Percentiles rank a stretch among this genome's conserved stretches.
Evolutionary conservation across 2,329 filamentous ascomycete species (phyloP).

Genomic region (Plectosphaerella plurivora): DNA sequence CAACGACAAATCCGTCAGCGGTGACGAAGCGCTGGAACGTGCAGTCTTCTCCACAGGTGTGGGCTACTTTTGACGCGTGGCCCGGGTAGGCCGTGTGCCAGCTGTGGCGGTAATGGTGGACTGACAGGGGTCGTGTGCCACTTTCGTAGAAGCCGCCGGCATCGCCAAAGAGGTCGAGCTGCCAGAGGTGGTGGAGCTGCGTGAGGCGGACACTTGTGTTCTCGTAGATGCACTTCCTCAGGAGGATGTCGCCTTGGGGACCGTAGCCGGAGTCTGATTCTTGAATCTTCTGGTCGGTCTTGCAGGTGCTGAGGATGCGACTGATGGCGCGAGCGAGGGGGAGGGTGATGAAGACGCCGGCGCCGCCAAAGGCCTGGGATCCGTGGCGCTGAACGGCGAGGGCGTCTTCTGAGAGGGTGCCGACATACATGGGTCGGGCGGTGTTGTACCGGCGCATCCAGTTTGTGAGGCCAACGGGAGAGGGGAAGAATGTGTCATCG

Average conservation of each 20-base stretch:
- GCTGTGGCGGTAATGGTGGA: conserved; percentile 61
- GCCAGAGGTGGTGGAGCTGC: conserved; percentile 52
- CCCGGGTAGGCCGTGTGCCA: conserved; percentile 52
- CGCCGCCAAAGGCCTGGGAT: conserved; percentile 60
- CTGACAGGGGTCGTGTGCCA: conserved; percentile 53
- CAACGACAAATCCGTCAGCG: conserved; percentile 47
- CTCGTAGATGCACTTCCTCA: conserved; percentile 61
- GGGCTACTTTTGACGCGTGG: conserved; percentile 52
- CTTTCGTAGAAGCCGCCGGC: conserved; percentile 62
- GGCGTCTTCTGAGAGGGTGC: conserved; percentile 57
- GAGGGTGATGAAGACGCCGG: conserved; percentile 57
- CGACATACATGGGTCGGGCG: conserved; percentile 51
- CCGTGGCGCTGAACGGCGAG: conserved; percentile 57
- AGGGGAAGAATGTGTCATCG: conserved; percentile 63
- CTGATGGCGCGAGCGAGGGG: conserved; percentile 41
- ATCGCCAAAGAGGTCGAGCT: conserved; percentile 57
- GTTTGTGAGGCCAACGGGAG: conserved; percentile 48
- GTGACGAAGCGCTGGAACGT: conserved; percentile 55
- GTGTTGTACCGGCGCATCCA: conserved; percentile 49
- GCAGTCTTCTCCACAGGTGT: conserved; percentile 58
- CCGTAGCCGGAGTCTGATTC: conserved; percentile 56
- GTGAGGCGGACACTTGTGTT: conserved; percentile 56
- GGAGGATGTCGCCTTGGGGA: conserved; percentile 55
- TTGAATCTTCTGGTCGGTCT: conserved; percentile 43
- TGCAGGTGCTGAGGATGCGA: conserved; percentile 39